Evolutionary conservation across 768 basidiomycete species (phyloP).

Genomic region (Lactarius indigo): DNA sequence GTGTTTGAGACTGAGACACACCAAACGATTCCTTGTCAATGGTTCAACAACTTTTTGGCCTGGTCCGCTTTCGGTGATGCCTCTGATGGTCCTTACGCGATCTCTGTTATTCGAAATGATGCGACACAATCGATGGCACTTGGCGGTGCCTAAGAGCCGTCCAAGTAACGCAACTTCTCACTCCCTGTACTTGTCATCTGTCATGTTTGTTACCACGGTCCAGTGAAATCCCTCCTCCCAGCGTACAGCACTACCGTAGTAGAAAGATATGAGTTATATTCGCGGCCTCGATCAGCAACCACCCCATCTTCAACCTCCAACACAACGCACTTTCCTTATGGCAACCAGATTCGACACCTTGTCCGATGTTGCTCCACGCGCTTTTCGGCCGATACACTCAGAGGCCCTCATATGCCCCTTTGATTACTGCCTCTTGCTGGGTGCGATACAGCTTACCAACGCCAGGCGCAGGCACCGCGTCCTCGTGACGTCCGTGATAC

Average conservation of each 20-base stretch:
- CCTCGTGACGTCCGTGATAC: slow-evolving; percentile 68
- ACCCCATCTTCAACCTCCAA: neutral
- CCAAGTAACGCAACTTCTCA: too few relatives aligned
- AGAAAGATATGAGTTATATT: neutral
- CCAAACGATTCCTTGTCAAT: too few relatives aligned
- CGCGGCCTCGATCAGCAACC: neutral
- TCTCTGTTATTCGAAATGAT: neutral
- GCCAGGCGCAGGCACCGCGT: slow-evolving; percentile 74
- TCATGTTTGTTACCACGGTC: too few relatives aligned
- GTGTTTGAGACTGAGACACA: neutral
- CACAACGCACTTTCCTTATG: neutral
- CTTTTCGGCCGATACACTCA: neutral
- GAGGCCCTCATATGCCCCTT: slow-evolving; percentile 51
- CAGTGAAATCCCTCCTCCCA: neutral
- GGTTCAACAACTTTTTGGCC: neutral
- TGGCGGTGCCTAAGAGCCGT: neutral
- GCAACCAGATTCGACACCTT: neutral
- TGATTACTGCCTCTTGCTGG: slow-evolving; percentile 63
- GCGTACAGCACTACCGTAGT: neutral
- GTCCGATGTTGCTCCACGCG: neutral
- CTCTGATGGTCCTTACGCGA: neutral
- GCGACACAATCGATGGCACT: neutral
- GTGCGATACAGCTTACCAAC: slow-evolving; percentile 61
- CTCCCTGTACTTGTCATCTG: too few relatives aligned
- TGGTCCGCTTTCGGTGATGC: neutral